Conservation (phyloP, 768 basidiomycete genomes). For the Leucocoprinus birnbaumii region DNA sequence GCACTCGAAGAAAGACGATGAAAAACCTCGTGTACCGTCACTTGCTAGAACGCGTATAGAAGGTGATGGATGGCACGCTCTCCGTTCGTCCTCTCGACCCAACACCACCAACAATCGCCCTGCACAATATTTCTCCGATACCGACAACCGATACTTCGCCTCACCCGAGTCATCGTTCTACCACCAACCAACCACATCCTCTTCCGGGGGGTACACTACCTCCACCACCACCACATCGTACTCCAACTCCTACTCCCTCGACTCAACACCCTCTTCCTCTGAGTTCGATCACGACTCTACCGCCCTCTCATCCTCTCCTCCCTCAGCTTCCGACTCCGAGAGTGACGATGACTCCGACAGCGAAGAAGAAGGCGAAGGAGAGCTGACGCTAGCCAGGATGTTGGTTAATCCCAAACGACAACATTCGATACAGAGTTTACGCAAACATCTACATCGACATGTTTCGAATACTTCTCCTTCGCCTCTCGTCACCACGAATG, state of each 20-base stretch:
- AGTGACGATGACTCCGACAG: slow-evolving; percentile 15
- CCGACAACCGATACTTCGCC: neutral
- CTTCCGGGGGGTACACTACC: neutral
- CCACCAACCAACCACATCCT: neutral
- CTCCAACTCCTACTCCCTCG: no score
- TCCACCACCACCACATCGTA: no score
- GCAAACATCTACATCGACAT: slow-evolving; percentile 47
- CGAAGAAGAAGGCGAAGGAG: slow-evolving; percentile 39
- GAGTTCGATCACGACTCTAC: neutral
- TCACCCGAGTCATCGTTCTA: neutral
- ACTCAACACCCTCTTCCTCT: neutral
- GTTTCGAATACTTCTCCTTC: neutral
- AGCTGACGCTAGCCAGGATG: slow-evolving; percentile 63
- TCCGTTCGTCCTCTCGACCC: slow-evolving; percentile 8
- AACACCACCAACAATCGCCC: neutral
- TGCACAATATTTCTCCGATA: neutral
- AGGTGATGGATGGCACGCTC: slow-evolving; percentile 49
- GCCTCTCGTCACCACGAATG: neutral
- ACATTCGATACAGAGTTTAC: slow-evolving; percentile 68
- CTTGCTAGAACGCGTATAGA: slow-evolving; percentile 60
- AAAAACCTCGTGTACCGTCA: slow-evolving; percentile 46
- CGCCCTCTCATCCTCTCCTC: neutral
- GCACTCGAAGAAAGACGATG: neutral
- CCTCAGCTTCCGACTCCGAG: slow-evolving; percentile 4
- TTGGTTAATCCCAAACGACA: slow-evolving; percentile 72